phyloP scores from a whole-genome alignment of 805 yeast species.

The Barnettozyma sucrosica region DNA sequence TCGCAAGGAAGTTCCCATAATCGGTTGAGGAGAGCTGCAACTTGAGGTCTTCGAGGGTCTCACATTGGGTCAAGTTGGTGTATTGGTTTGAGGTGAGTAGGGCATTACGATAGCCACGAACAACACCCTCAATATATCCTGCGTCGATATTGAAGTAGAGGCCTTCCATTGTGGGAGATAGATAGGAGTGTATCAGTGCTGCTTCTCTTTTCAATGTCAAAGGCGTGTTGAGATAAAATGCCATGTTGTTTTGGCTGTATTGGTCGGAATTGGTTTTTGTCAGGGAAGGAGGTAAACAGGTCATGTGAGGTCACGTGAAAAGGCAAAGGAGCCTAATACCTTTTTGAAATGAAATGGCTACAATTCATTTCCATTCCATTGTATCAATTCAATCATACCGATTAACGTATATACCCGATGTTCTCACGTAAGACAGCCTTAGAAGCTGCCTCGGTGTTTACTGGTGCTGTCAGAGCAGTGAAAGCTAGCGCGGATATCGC shows the following conservation, averaged over 20 bases:
- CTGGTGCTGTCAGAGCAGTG: conserved; percentile 14
- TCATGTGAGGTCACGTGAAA: background rate
- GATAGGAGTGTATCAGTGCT: background rate
- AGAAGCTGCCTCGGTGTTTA: conserved; percentile 17
- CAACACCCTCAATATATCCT: conserved; percentile 92
- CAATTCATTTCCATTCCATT: background rate
- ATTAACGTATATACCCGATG: conserved; percentile 6
- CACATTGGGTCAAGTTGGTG: conserved; percentile 92
- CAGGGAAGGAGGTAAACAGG: too few relatives aligned
- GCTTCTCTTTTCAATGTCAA: background rate
- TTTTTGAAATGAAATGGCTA: background rate
- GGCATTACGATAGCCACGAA: conserved; percentile 89
- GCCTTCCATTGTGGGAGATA: conserved; percentile 66
- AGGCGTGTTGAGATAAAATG: background rate
- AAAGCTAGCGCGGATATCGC: conserved; percentile 11
- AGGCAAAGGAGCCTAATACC: too few relatives aligned
- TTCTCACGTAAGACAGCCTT: conserved; percentile 16
- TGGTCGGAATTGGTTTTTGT: background rate
- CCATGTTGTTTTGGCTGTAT: background rate
- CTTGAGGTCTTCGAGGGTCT: conserved; percentile 87
- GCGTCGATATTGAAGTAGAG: conserved; percentile 78
- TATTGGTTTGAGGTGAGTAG: conserved; percentile 74
- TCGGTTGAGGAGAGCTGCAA: conserved; percentile 93
- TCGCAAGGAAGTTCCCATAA: conserved; percentile 84
- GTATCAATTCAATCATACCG: background rate